Evolutionary conservation across 768 basidiomycete genomes (phyloP), one percentile per base, ranked within the genome.

Genomic region (Mycena metata): DNA sequence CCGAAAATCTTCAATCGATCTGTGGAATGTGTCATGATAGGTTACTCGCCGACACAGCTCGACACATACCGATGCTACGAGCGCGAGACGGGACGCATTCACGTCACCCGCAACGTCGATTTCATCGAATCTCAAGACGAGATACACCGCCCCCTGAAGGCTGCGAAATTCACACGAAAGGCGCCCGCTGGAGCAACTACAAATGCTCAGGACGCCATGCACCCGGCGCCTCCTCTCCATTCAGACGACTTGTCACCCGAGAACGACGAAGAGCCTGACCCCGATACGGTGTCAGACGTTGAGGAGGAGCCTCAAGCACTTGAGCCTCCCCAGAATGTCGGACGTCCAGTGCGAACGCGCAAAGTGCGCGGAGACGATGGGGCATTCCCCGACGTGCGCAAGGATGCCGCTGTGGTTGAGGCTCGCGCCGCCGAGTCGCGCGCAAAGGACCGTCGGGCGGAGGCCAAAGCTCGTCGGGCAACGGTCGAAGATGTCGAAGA

Each of bases 371-470:
- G 60, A 1, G 60, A 49, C 1, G 47, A 60, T 12, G 60, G 58
- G 15, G 58, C 58, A 1, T 60, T 60, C 23, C 58, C 64, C 0
- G 24, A 23, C 7, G 42, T 42, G 0, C 64, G 65, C 1, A 36
- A 60, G 6, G 69, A 72, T 43, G 69, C 60, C 21, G 59, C 56
- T 12, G 56, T 57, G 5, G 42, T 24, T 2, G 56, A 72, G 7
- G 21, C 58, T 2, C 45, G 35, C 12, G 58, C 45, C 3, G 58
- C 35, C 19, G 58, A 60, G 41, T n/a, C 19, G 6, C 33, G 58
- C 46, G 33, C 58, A 8, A 47, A 49, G 17, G 46, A 60, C 6
- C 58, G 46, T 4, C 46, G 58, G 3, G n/a, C 58, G 21, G 33
- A 47, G 8, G 35, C 58, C 5, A 47, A 49, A n/a, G 26, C 21